A percentile compares a stretch with the other conserved stretches of the same genome.
Evolutionary conservation across 2,329 filamentous ascomycete species (phyloP).

Genomic region (Pyrenophora tritici-repentis): DNA sequence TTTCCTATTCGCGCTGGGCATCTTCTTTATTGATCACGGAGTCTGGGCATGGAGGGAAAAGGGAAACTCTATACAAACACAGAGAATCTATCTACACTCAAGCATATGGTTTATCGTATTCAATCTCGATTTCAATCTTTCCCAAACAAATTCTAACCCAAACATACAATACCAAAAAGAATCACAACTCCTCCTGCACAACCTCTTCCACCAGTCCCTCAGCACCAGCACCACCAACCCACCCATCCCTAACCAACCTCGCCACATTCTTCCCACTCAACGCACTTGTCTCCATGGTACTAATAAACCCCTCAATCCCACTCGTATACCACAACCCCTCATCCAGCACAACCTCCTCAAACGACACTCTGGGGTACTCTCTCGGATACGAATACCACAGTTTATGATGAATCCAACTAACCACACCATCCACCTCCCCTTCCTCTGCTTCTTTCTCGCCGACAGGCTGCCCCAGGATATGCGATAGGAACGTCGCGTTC

Average conservation of each 20-base stretch:
- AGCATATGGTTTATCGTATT: too few species aligned
- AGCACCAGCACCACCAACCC: too few species aligned
- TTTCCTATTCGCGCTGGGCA: too few species aligned
- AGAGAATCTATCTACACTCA: too few species aligned
- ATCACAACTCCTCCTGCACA: too few species aligned
- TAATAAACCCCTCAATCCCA: conserved; percentile 89
- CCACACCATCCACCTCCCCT: conserved; percentile 37
- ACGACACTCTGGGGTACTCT: conserved; percentile 81
- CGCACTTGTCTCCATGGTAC: conserved; percentile 95
- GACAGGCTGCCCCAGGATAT: conserved; percentile 51
- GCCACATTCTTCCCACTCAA: conserved; percentile 89
- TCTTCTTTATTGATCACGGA: too few species aligned
- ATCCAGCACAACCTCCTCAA: conserved; percentile 77
- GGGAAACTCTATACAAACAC: too few species aligned
- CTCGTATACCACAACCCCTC: conserved; percentile 68
- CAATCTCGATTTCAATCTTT: too few species aligned
- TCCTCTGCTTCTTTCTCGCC: conserved; percentile 40
- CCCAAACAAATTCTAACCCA: too few species aligned
- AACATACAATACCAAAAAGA: too few species aligned
- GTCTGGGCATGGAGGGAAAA: too few species aligned
- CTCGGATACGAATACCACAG: conserved; percentile 89
- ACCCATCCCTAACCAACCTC: conserved; percentile 68
- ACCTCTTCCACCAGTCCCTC: too few species aligned
- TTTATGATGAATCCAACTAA: conserved; percentile 45
- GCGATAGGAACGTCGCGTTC: conserved; percentile 53